phyloP scores from a whole-genome alignment of 1,284 basidiomycete genomes.

The Ustilago nuda region DNA sequence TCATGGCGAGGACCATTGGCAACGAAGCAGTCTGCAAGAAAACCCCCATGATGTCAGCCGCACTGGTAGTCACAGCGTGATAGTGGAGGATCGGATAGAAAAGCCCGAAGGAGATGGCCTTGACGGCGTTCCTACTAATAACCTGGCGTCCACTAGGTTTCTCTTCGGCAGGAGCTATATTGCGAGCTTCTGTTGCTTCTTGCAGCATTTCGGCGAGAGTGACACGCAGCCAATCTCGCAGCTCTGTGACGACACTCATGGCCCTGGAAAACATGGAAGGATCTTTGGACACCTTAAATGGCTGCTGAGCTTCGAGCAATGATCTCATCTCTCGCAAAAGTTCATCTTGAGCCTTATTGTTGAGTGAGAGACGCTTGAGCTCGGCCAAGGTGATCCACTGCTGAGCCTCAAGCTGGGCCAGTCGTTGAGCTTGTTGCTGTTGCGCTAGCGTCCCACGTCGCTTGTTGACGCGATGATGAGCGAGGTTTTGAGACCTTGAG shows the following conservation, averaged over 20 bases:
- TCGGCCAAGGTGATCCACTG: not conserved
- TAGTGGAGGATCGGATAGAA: not conserved
- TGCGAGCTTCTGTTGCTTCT: constrained; percentile 1
- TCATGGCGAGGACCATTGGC: constrained; percentile 25
- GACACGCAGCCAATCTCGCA: not conserved
- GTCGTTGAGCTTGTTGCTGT: not conserved
- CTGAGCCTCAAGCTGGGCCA: not conserved
- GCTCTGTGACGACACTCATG: not conserved
- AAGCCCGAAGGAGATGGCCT: not conserved
- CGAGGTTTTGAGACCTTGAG: not conserved
- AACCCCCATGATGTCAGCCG: not conserved
- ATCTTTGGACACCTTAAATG: not conserved
- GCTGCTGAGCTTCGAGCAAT: not conserved
- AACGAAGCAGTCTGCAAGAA: constrained; percentile 27
- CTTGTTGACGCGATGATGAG: not conserved
- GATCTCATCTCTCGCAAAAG: not conserved
- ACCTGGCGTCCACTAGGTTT: not conserved
- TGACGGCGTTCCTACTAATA: not conserved
- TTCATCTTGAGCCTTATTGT: not conserved
- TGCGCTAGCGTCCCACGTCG: not conserved
- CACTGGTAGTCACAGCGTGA: not conserved
- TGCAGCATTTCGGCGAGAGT: not conserved
- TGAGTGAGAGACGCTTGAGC: not conserved
- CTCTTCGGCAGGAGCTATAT: not conserved
- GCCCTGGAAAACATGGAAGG: not conserved